A percentile compares a stretch with the other conserved stretches of the same genome.
Evolutionary conservation across 2,329 filamentous ascomycete genomes (phyloP).

Genomic region (Penicillium occitanis): DNA sequence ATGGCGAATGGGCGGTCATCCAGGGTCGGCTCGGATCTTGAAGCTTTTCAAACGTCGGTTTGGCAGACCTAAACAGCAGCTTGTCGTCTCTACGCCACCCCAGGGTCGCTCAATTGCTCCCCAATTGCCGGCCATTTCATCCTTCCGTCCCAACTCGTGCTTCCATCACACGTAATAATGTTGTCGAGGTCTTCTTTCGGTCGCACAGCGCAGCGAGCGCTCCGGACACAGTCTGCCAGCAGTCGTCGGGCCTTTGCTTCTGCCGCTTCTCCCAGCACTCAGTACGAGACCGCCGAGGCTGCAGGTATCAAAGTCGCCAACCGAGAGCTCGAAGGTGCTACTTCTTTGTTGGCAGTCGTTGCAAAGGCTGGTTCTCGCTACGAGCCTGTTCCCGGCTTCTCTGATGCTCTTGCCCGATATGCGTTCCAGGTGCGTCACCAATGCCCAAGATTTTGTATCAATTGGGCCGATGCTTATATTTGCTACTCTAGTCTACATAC

Average conservation of each 20-base stretch:
- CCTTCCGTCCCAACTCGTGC: constrained; percentile 42
- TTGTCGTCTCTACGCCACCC: constrained; percentile 27
- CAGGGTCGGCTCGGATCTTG: constrained; percentile 38
- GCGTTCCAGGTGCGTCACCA: constrained; percentile 79
- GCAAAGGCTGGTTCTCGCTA: constrained; percentile 93
- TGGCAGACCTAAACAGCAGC: constrained; percentile 30
- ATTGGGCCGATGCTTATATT: constrained; percentile 18
- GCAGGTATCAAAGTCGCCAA: constrained; percentile 89
- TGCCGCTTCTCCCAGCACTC: constrained; percentile 51
- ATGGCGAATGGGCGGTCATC: constrained; percentile 35
- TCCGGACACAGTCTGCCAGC: constrained; percentile 55
- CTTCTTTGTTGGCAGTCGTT: constrained; percentile 86
- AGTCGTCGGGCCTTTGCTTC: constrained; percentile 63
- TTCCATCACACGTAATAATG: constrained; percentile 60
- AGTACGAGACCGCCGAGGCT: constrained; percentile 83
- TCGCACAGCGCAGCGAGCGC: constrained; percentile 63
- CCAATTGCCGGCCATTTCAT: constrained; percentile 37
- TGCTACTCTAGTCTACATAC: constrained; percentile 64
- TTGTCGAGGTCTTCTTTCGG: constrained; percentile 66
- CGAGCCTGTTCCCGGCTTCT: constrained; percentile 83
- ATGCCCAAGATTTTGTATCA: background rate
- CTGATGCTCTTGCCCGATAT: constrained; percentile 88
- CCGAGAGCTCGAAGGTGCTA: constrained; percentile 83
- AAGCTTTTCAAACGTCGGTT: constrained; percentile 43
- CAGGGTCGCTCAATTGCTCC: constrained; percentile 35